phyloP scores from a whole-genome alignment of 257 asterid species.

The Dorcoceras hygrometricum region DNA sequence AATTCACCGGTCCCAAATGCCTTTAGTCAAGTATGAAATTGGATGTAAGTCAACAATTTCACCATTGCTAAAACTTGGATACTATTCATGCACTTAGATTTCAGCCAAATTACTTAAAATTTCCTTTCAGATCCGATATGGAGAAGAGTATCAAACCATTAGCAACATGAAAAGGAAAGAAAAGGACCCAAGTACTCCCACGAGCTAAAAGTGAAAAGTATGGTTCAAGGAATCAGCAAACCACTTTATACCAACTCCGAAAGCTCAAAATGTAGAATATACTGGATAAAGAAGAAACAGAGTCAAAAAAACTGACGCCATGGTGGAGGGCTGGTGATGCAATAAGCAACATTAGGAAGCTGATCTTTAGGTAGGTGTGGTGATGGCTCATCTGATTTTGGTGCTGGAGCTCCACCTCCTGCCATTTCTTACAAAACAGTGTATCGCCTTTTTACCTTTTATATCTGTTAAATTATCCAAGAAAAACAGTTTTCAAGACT shows the following conservation, averaged over 20 bases:
- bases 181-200: constrained; percentile 21
- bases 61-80: not conserved
- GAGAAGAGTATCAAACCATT: constrained; percentile 25
- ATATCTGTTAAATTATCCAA: constrained; percentile 21
- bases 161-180: constrained; percentile 23
- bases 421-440: constrained; percentile 38
- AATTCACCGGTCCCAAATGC: not conserved
- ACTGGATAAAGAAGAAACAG: constrained; percentile 15
- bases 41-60: not conserved
- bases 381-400: constrained; percentile 71
- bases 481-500: constrained; percentile 19
- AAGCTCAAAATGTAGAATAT: constrained; percentile 17
- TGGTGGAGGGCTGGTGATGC: constrained; percentile 98
- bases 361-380: constrained; percentile 95
- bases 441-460: constrained; percentile 24
- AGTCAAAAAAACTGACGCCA: constrained; percentile 71
- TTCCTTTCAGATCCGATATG: not conserved
- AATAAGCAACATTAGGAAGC: constrained; percentile 82
- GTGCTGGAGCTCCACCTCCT: constrained; percentile 59
- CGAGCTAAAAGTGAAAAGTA: constrained; percentile 24
- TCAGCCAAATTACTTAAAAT: not conserved
- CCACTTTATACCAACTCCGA: constrained; percentile 22
- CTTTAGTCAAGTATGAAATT: not conserved
- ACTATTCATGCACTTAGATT: not conserved
- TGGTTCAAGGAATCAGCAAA: constrained; percentile 25